Base-by-base conservation (phyloP, 106 monocot genomes). In the Platanthera guangdongensis region DNA sequence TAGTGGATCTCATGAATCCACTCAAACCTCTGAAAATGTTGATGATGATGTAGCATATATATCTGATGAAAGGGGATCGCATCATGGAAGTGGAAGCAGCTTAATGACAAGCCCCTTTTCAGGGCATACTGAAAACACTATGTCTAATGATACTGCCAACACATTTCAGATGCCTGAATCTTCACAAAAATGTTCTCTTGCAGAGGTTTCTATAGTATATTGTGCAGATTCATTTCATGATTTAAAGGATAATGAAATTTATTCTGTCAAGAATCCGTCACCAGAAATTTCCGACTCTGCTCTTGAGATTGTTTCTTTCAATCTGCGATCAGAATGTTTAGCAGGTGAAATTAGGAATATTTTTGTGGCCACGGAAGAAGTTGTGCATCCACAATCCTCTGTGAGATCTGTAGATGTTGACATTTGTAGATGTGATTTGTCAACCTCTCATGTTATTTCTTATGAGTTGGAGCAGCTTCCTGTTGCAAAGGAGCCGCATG, bases 191-290 rank as follows among this genome's bases (percentile, higher is more conserved):
- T 50, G 13, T n/a, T 73, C 46, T 71, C 13, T 32, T 67, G 39
- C 30, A 32, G 74, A 77, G 9, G 48, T 77, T 78, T 62, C 22
- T 71, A 18, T 18, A 15, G 21, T 59, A n/a, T 28, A 19, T 69
- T 47, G 32, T 54, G 80, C 84, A 57, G 78, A 80, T 68, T 19
- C 54, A 4, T n/a, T 55, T 12, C 47, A 57, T 45, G 73, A 68
- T 15, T 14, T 49, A 50, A 28, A 74, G 68, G 78, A 79, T 68
- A 18, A 57, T 18, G 72, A 76, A 60, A 64, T 50, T 74, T 80
- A 47, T 82, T 67, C 76, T 73, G 68, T 18, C 76, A 69, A 68
- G 81, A 50, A 75, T 46, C 16, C 47, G 47, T 81, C 77, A 46
- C 32, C 68, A 52, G 22, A 30, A 46, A 48, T 28, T 62, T 25